Evolutionary conservation across 1,284 basidiomycete genomes (phyloP), one percentile per base, ranked within the genome.

Genomic region (Rhodotorula sp.): DNA sequence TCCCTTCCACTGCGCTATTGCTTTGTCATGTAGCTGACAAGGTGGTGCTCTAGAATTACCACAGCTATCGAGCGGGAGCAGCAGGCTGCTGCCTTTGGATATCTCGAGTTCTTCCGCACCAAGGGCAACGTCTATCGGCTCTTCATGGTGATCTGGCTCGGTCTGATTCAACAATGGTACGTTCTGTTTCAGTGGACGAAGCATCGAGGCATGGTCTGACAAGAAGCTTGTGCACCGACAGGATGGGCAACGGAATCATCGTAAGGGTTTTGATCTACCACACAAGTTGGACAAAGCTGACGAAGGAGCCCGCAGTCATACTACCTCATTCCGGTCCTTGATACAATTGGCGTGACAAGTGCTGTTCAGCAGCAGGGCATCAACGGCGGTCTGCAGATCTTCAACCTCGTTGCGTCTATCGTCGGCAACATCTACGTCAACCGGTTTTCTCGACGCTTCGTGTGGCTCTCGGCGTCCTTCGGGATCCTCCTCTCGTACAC

Each of bases 31-130:
- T 34, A 2, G 21, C 16, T n/a, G n/a, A 7, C 21, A 3, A 17
- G 0, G 2, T 4, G n/a, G n/a, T n/a, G n/a, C n/a, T n/a, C n/a
- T n/a, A n/a, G n/a, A 42, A 81, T 81, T 62, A 67, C 71, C 41
- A 71, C 68, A 0, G 72, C 78, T 0, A 64, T 80, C 44, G 77
- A 68, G 7, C 56, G 66, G 10, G 79, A 79, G 64, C 60, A 66
- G n/a, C 50, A 41, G 3, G 64, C 60, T 25, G 53, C 64, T 23
- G 61, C 76, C 48, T 73, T 70, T 44, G 70, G 71, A 25, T 79
- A 79, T 65, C 50, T 77, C 25, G 77, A 77, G 64, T 80, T 81
- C 67, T 70, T 81, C 61, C 67, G 67, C 59, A 81, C 80, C 0
- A 64, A 61, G 0, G 80, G 72, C 1, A 82, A 82, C 72, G 74